Percentiles rank a stretch among this genome's conserved stretches.
phyloP scores from a whole-genome alignment of 768 basidiomycete species.

The Trametes gibbosa region DNA sequence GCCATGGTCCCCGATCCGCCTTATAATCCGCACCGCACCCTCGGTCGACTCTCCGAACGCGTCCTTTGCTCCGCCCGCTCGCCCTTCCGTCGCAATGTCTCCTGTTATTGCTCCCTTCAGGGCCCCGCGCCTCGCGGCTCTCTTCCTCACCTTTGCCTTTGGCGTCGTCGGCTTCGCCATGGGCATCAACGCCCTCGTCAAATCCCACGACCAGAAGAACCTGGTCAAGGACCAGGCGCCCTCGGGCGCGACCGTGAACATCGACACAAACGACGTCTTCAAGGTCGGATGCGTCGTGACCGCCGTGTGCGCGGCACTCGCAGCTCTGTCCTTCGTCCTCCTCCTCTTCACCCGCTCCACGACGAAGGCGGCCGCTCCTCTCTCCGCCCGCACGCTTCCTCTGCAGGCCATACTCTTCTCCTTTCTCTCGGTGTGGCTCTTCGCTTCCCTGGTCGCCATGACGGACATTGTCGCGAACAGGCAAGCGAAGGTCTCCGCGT shows the following conservation, averaged over 20 bases:
- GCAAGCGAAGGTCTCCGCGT: conserved; percentile 44
- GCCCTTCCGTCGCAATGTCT: conserved; percentile 8
- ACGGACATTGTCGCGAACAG: conserved; percentile 45
- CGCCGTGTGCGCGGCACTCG: conserved; percentile 29
- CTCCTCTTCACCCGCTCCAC: conserved; percentile 30
- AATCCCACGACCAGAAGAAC: conserved; percentile 39
- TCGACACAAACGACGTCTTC: conserved; percentile 35
- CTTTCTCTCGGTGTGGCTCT: conserved; percentile 45
- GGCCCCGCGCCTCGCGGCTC: conserved; percentile 26
- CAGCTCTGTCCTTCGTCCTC: conserved; percentile 26
- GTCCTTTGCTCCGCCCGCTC: background rate
- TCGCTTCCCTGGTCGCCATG: conserved; percentile 48
- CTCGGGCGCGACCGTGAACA: conserved; percentile 32
- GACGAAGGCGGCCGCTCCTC: conserved; percentile 7
- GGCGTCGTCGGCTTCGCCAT: conserved; percentile 29
- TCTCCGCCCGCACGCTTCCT: conserved; percentile 30
- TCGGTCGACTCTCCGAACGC: background rate
- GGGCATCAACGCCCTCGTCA: conserved; percentile 34
- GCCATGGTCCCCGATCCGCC: background rate
- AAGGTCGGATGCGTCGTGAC: conserved; percentile 33
- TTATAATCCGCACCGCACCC: conserved; percentile 2
- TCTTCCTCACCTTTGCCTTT: conserved; percentile 31
- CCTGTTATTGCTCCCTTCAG: conserved; percentile 7
- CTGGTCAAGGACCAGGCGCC: conserved; percentile 32
- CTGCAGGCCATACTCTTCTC: conserved; percentile 38